These are phyloP conservation scores for Penicillium alfredii DNA, from an alignment of 495 filamentous ascomycete genomes.

Conservation along the genomic window DNA sequence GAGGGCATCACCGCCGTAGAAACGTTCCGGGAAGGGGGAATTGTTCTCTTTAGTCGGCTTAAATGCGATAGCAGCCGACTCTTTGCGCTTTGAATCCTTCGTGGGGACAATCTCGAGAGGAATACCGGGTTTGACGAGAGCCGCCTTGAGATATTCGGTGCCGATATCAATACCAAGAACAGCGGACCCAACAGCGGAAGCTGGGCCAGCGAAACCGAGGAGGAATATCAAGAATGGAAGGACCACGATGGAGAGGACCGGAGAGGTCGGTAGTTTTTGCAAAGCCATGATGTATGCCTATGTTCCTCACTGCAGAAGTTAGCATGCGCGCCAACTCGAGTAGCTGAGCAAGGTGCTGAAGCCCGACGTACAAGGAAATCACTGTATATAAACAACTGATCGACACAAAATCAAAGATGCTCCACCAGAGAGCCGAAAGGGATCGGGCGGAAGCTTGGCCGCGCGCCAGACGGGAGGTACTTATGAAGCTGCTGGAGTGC, in stretches of 20 bases:
- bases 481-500: conserved; percentile 4
- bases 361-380: conserved; percentile 3
- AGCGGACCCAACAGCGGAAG: conserved; percentile 57
- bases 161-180: conserved; percentile 93
- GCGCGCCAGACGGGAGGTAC: conserved; percentile 17
- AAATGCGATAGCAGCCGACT: conserved; percentile 85
- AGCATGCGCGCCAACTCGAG: no score
- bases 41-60: conserved; percentile 64
- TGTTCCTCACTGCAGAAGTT: conserved; percentile 18
- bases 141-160: conserved; percentile 95
- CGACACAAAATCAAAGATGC: background rate
- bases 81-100: conserved; percentile 98
- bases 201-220: conserved; percentile 52
- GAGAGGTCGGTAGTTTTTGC: conserved; percentile 35
- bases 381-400: conserved; percentile 9
- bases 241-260: conserved; percentile 33
- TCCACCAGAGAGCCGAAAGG: conserved; percentile 13
- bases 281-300: conserved; percentile 46
- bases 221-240: conserved; percentile 48
- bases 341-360: background rate
- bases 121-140: conserved; percentile 94
- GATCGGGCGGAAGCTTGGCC: conserved; percentile 17
- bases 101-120: conserved; percentile 97
- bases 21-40: conserved; percentile 72
- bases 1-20: conserved; percentile 87